Conservation (phyloP, 495 filamentous ascomycete genomes). For the Hamigera avellanea region DNA sequence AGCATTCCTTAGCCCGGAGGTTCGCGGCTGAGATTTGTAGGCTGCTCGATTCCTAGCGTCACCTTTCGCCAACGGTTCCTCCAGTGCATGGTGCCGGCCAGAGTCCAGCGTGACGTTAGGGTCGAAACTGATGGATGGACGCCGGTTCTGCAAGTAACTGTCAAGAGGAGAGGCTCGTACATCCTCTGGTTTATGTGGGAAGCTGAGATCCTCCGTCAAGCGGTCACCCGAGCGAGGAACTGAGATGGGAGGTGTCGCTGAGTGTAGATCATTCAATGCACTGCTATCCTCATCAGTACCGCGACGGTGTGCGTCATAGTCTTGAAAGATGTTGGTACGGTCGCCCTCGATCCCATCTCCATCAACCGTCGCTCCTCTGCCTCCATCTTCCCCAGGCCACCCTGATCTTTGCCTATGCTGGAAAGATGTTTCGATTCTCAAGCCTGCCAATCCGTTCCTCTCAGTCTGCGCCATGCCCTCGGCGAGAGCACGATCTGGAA, state of each 20-base stretch:
- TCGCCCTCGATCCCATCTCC: conserved; percentile 36
- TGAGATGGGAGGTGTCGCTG: conserved; percentile 34
- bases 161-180: conserved; percentile 29
- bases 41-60: conserved; percentile 13
- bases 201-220: conserved; percentile 13
- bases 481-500: conserved; percentile 10
- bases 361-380: conserved; percentile 15
- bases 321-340: conserved; percentile 29
- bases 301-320: conserved; percentile 27
- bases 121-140: conserved; percentile 33
- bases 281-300: conserved; percentile 37
- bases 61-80: conserved; percentile 28
- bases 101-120: conserved; percentile 28
- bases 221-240: conserved; percentile 31
- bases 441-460: conserved; percentile 23
- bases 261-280: conserved; percentile 33
- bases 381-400: conserved; percentile 17
- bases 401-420: conserved; percentile 11
- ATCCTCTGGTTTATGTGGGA: conserved; percentile 33
- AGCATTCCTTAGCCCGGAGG: conserved; percentile 28
- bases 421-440: conserved; percentile 35
- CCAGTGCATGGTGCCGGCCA: conserved; percentile 22
- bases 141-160: conserved; percentile 27
- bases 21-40: conserved; percentile 24
- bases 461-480: conserved; percentile 31